Evolutionary conservation across 495 filamentous ascomycete genomes (phyloP).

Genomic region (Daldinia childiae): DNA sequence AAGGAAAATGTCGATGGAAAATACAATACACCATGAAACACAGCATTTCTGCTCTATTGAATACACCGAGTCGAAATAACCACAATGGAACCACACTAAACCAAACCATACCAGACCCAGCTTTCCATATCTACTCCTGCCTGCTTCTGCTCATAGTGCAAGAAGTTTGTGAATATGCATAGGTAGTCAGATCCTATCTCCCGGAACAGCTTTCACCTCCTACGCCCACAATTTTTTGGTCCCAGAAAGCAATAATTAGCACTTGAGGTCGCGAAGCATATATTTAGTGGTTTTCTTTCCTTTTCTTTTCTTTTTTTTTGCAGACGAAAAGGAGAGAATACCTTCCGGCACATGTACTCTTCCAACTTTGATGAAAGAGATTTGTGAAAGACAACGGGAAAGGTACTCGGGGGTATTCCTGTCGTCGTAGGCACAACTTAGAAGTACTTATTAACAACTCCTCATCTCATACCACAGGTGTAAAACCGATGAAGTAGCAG

Average conservation of each 20-base stretch:
- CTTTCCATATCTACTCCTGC: conserved; percentile 10
- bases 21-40: neutral
- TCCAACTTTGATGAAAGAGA: neutral
- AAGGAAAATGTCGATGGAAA: conserved; percentile 16
- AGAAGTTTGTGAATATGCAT: neutral
- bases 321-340: neutral
- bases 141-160: neutral
- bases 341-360: neutral
- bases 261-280: neutral
- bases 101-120: conserved; percentile 2
- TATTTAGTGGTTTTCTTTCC: neutral
- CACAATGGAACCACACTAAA: conserved; percentile 29
- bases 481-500: neutral
- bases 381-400: neutral
- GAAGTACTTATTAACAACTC: conserved; percentile 25
- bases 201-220: conserved; percentile 26
- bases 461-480: neutral
- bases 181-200: conserved; percentile 16
- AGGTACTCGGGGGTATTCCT: neutral
- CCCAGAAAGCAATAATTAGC: conserved; percentile 6
- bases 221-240: conserved; percentile 19
- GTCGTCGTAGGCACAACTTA: neutral
- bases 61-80: conserved; percentile 35
- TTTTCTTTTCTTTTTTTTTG: neutral
- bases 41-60: conserved; percentile 43